These are phyloP conservation scores for Triadica sebifera DNA, from an alignment of 345 rosid species.

Conservation along the genomic window DNA sequence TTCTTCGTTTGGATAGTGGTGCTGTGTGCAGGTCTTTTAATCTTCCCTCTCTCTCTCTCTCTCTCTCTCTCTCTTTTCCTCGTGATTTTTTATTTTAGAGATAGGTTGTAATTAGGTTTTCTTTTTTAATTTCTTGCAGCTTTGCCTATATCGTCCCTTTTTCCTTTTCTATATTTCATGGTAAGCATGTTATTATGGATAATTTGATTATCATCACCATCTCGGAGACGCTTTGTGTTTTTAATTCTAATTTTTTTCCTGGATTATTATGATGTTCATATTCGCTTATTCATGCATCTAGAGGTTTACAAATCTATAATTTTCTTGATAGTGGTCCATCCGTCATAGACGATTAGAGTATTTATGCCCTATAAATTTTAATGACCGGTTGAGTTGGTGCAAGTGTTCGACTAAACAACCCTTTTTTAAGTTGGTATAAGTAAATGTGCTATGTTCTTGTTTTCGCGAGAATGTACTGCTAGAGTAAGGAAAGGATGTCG, in stretches of 20 bases:
- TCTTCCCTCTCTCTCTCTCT: too few species aligned
- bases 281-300: neutral
- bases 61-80: too few species aligned
- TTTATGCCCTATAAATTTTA: too few species aligned
- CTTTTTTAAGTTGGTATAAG: neutral
- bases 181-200: conserved; percentile 32
- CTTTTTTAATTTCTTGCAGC: conserved; percentile 43
- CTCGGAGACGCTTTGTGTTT: neutral
- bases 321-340: too few species aligned
- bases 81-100: neutral
- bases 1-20: conserved; percentile 28
- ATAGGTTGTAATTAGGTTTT: neutral
- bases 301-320: neutral
- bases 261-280: neutral
- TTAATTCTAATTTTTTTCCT: neutral
- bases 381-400: too few species aligned
- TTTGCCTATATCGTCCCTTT: conserved; percentile 68
- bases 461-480: neutral
- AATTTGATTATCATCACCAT: neutral
- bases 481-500: neutral
- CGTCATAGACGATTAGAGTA: too few species aligned
- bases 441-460: neutral
- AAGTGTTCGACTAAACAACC: too few species aligned
- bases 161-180: conserved; percentile 83
- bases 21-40: conserved; percentile 27